These are phyloP conservation scores for Candida koratica DNA, from an alignment of 805 yeast species.

Conservation along the genomic window DNA sequence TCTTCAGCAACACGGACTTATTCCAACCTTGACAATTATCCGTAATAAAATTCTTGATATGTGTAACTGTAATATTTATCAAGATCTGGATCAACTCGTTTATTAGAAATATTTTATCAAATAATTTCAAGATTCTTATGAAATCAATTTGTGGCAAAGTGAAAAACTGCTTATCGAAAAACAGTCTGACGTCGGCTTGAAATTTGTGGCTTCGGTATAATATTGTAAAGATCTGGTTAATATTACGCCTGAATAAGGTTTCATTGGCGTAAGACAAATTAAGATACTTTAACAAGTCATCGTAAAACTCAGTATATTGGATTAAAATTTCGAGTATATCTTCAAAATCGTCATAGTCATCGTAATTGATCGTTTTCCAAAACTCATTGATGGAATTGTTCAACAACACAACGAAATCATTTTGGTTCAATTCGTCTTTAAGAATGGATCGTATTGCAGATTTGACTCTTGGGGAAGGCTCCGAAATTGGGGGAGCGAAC, in stretches of 20 bases:
- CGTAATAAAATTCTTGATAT: conserved; percentile 30
- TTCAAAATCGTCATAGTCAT: not conserved
- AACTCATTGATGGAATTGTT: conserved; percentile 27
- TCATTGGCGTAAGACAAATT: conserved; percentile 19
- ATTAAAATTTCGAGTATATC: conserved; percentile 12
- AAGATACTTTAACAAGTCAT: conserved; percentile 18
- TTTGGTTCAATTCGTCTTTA: conserved; percentile 30
- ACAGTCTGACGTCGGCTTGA: conserved; percentile 11
- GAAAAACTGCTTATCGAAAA: conserved; percentile 13
- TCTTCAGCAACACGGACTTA: conserved; percentile 27
- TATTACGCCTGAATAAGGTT: conserved; percentile 25
- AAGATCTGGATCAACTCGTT: conserved; percentile 26
- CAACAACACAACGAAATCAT: conserved; percentile 31
- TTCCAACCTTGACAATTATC: conserved; percentile 37
- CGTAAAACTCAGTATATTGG: conserved; percentile 22
- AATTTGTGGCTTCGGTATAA: conserved; percentile 14
- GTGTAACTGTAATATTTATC: conserved; percentile 34
- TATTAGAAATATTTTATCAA: conserved; percentile 21
- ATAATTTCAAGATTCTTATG: conserved; percentile 12
- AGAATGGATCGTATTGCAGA: conserved; percentile 37
- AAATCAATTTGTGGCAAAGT: conserved; percentile 3
- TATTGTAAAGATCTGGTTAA: conserved; percentile 25
- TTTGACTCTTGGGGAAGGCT: conserved; percentile 32
- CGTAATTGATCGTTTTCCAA: conserved; percentile 9
- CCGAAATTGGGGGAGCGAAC: conserved; percentile 8